A percentile compares a stretch with the other conserved stretches of the same genome.
phyloP scores from a whole-genome alignment of 176 grass and related monocot genomes.

The Hordeum marinum region DNA sequence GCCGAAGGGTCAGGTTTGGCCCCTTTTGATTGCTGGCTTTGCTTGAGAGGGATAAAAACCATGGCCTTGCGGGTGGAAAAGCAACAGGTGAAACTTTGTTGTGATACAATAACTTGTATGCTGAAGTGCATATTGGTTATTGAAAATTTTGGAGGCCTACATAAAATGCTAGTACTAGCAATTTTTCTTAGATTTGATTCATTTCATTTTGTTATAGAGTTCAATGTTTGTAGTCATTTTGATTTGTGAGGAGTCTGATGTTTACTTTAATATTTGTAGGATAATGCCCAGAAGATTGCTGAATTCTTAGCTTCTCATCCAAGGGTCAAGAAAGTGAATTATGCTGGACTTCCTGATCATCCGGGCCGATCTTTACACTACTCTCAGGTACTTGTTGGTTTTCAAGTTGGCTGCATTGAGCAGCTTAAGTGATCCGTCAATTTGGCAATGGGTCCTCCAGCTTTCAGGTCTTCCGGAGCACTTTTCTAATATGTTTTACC shows the following conservation, averaged over 20 bases:
- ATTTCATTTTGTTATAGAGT: not conserved
- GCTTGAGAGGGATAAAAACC: constrained; percentile 86
- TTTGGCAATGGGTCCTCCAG: not conserved
- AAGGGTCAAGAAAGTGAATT: constrained; percentile 80
- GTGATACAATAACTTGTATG: not conserved
- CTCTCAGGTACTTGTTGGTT: constrained; percentile 53
- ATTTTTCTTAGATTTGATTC: not conserved
- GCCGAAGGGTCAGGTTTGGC: constrained; percentile 86
- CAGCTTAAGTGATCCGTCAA: not conserved
- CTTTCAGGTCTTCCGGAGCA: not conserved
- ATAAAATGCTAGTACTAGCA: not conserved
- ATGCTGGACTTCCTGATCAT: constrained; percentile 83
- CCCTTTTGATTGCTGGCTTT: constrained; percentile 94
- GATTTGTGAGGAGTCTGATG: not conserved
- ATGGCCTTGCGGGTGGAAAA: constrained; percentile 91
- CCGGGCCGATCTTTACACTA: constrained; percentile 74
- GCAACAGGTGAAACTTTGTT: constrained; percentile 55
- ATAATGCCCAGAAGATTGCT: constrained; percentile 96
- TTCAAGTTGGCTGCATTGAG: not conserved
- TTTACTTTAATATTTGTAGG: constrained; percentile 41
- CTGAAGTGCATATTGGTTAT: not conserved
- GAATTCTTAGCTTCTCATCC: constrained; percentile 90
- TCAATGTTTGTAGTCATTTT: not conserved
- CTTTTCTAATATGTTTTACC: not conserved
- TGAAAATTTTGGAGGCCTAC: not conserved